phyloP scores from a whole-genome alignment of 768 basidiomycete species.

The Pholiota molesta region DNA sequence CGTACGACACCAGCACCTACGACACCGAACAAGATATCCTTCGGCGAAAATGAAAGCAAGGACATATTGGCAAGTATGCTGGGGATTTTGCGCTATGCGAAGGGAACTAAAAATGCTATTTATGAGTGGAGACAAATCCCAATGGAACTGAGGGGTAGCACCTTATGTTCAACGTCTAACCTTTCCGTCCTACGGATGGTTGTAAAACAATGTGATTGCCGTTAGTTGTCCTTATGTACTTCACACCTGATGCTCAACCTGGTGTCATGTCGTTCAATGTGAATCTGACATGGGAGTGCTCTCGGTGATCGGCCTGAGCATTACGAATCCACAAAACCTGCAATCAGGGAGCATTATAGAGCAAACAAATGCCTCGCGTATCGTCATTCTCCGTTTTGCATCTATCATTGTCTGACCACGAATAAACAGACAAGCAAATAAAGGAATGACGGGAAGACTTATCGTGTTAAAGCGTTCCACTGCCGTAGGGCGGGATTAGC shows the following conservation, averaged over 20 bases:
- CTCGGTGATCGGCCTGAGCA: neutral
- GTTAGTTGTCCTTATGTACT: neutral
- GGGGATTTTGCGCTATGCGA: neutral
- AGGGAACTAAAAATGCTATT: neutral
- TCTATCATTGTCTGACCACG: neutral
- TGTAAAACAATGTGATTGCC: neutral
- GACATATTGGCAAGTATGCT: constrained; percentile 6
- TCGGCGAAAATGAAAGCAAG: constrained; percentile 4
- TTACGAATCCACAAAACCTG: neutral
- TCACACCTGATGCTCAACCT: constrained; percentile 1
- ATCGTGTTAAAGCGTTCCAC: neutral
- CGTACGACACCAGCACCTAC: constrained; percentile 19
- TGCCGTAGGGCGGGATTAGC: constrained; percentile 1
- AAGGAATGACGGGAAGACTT: neutral
- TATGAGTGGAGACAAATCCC: neutral
- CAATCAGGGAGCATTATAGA: neutral
- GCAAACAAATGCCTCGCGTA: neutral
- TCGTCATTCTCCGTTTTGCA: neutral
- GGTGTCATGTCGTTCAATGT: neutral
- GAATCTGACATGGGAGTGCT: neutral
- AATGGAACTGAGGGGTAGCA: neutral
- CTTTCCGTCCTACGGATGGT: neutral
- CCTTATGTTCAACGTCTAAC: neutral
- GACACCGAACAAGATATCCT: constrained; percentile 13
- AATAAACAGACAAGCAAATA: neutral